Evolutionary conservation across 768 basidiomycete species (phyloP).

Genomic region (Boletus vinaceobasis): DNA sequence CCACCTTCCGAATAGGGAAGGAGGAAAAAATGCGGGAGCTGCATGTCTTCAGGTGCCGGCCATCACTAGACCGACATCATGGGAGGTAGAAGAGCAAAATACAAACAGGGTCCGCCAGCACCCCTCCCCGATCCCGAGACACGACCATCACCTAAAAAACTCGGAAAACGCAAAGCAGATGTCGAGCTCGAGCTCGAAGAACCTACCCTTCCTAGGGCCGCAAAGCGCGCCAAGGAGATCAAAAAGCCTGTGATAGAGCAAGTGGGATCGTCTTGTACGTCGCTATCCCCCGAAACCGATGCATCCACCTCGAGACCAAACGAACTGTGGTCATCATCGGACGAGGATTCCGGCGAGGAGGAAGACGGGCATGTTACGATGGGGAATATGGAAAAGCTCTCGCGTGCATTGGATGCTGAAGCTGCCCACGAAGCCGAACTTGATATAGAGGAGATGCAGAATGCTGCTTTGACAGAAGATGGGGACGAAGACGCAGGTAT

Average conservation of each 20-base stretch:
- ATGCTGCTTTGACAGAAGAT: slow-evolving; percentile 47
- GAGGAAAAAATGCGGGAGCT: slow-evolving; percentile 14
- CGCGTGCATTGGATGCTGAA: slow-evolving; percentile 69
- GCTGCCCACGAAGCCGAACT: slow-evolving; percentile 66
- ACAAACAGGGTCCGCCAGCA: slow-evolving; percentile 74
- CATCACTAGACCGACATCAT: slow-evolving; percentile 37
- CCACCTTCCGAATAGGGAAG: slow-evolving; percentile 23
- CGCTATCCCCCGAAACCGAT: slow-evolving; percentile 42
- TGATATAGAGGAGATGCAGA: slow-evolving; percentile 62
- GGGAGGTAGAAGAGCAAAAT: slow-evolving; percentile 84
- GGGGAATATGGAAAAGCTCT: slow-evolving; percentile 79
- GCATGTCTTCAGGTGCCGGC: background rate
- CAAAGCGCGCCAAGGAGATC: slow-evolving; percentile 37
- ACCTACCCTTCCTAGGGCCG: slow-evolving; percentile 25
- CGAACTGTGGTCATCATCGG: slow-evolving; percentile 38
- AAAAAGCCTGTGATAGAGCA: slow-evolving; percentile 20
- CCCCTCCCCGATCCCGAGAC: slow-evolving; percentile 44
- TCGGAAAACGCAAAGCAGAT: slow-evolving; percentile 73
- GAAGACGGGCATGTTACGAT: slow-evolving; percentile 62
- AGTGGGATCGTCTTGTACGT: slow-evolving; percentile 28
- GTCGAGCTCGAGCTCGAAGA: slow-evolving; percentile 32
- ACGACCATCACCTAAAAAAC: slow-evolving; percentile 47
- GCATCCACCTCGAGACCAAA: slow-evolving; percentile 13
- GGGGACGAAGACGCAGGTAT: slow-evolving; percentile 45
- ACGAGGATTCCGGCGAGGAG: slow-evolving; percentile 43